Evolutionary conservation across 306 rosid species (phyloP), one percentile per base, ranked within the genome.

Genomic region (Cicer yamashitae): DNA sequence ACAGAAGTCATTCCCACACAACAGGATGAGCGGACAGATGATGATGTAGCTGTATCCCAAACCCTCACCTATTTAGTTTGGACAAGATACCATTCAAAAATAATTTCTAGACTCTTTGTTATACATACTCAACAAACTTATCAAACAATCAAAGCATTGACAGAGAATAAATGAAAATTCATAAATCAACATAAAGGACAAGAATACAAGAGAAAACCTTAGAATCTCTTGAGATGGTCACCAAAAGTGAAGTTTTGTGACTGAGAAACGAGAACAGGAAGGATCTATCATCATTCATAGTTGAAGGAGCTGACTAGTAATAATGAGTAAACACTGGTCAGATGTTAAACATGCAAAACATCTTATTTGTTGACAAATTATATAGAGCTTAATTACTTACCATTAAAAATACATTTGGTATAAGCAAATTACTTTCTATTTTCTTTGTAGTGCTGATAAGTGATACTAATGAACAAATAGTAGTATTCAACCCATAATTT

Each of bases 1-100:
- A 88, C 45, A 76, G 89, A 79, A 51, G 93, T 80, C 93, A 78
- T 88, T 70, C 98, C 98, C 77, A 91, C 98, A 59, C 96, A 93
- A 77, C 84, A 82, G n/a, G 96, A 85, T 14, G 93, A 85, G 73
- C 89, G 96, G 59, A 38, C 82, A 59, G 86, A 62, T 34, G 98
- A 84, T 54, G 91, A 81, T 60, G 86, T 41, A 68, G 89, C 79
- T 1, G 86, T 83, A 82, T 93, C 96, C 98, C 98, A 93, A 77
- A 93, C 88, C 85, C 91, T 87, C 71, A 91, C 96, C 97, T 93
- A 59, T 11, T 43, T 25, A 25, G 8, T 58, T 10, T 25, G 5
- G 41, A 57, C 13, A 20, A 22, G 64, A 58, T 58, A 11, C 64
- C 17, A 34, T 13, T 30, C 3, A 30, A 1, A 30, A 12, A 59